Evolutionary conservation across 2,329 filamentous ascomycete genomes (phyloP).

Genomic region (Botrytis galanthina): DNA sequence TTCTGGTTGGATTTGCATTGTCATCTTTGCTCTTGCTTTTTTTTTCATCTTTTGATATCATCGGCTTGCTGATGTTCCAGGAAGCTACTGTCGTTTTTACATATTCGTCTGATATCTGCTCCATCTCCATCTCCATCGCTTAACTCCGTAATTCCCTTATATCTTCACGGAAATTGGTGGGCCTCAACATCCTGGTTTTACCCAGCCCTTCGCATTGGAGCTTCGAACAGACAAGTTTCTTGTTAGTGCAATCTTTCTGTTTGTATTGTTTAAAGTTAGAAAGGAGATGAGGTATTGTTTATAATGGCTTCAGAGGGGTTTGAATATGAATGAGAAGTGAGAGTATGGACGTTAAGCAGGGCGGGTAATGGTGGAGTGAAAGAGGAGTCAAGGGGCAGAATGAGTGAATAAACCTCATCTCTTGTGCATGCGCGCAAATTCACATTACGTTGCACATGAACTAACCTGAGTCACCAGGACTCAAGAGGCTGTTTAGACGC

Average conservation of each 20-base stretch:
- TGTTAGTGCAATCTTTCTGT: rapidly evolving
- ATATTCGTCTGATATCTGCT: rapidly evolving
- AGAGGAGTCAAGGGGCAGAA: rapidly evolving
- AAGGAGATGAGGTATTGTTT: background rate
- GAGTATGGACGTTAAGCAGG: background rate
- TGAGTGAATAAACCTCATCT: no score
- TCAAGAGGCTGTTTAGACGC: background rate
- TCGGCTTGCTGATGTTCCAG: background rate
- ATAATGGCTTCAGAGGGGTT: background rate
- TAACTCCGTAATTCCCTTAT: background rate
- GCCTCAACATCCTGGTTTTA: background rate
- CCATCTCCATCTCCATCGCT: background rate
- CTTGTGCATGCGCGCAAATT: background rate
- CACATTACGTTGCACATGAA: background rate
- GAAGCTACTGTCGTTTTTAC: rapidly evolving
- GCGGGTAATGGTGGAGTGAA: background rate
- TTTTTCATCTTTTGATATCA: background rate
- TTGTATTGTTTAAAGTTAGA: background rate
- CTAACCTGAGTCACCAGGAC: background rate
- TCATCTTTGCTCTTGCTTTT: background rate
- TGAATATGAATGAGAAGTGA: background rate
- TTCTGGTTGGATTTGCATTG: background rate
- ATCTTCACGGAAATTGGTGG: background rate
- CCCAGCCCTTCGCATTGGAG: background rate
- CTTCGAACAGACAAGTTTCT: rapidly evolving